Evolutionary conservation across 805 yeast species (phyloP), one percentile per base, ranked within the genome.

Genomic region (Pichia membranifaciens): DNA sequence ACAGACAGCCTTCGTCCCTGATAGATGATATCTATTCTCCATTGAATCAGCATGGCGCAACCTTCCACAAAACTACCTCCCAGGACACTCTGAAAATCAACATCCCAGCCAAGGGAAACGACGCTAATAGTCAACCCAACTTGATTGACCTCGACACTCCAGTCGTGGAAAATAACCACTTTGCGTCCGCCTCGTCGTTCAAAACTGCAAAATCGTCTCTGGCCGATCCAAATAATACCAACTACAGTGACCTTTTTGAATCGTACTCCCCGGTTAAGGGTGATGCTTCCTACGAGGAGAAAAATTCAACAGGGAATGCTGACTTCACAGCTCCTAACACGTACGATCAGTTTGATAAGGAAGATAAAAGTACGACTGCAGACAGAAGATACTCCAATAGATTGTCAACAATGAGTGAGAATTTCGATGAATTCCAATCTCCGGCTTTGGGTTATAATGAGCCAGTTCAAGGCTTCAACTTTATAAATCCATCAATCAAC

Each of bases 51-150:
- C 8, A 31, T 3, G 29, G 15, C 29, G 43, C 63, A n/a, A 60
- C 66, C 13, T 63, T 64, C 41, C 58, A 60, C 42, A 60, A 67
- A 6, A 64, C 68, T 2, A 50, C 51, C n/a, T 59, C 67, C 4
- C 48, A 53, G 33, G 59, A 56, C 22, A 53, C 57, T 21, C 41
- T 51, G 32, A 44, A 48, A 31, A 43, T 50, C 1, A 39, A 43
- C 23, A 25, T 23, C 18, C 47, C 37, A 16, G 18, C 31, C 4
- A 13, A 43, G 28, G 29, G 20, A 7, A 8, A 5, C 12, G 39
- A 37, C 31, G 15, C 41, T 13, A 32, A 7, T 4, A 41, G n/a
- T 18, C 54, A 54, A 33, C 60, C 59, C 3, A 67, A 63, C 45
- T 49, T 64, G 18, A 63, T 64, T 29, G 61, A 64, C 45, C 52